Percentiles rank a stretch among this genome's conserved stretches.
These are phyloP conservation scores for Mayamaea pseudoterrestris DNA, from an alignment of 108 stramenopile genomes.

Conservation along the genomic window DNA sequence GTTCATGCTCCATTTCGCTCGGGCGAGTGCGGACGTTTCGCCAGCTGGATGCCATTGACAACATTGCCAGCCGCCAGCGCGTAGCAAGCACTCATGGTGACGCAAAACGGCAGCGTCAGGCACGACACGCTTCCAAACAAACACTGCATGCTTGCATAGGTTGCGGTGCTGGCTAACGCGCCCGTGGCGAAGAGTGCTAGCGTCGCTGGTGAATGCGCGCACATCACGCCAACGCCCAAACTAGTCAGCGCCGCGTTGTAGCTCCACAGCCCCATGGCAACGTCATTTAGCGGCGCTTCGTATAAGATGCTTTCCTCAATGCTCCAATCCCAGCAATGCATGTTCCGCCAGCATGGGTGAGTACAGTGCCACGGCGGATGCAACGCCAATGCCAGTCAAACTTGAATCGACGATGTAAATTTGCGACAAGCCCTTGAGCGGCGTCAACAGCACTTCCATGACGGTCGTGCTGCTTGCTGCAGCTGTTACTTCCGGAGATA, in stretches of 20 bases:
- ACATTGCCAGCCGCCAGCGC: constrained; percentile 37
- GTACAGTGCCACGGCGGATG: constrained; percentile 26
- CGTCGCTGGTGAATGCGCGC: constrained; percentile 38
- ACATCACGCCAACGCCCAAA: constrained; percentile 69
- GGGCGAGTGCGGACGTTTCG: constrained; percentile 56
- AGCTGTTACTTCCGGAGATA: too few species aligned
- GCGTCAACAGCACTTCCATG: constrained; percentile 8
- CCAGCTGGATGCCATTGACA: constrained; percentile 35
- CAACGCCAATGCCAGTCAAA: constrained; percentile 35
- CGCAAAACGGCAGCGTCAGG: constrained; percentile 72
- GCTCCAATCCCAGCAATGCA: constrained; percentile 49
- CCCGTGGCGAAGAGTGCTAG: constrained; percentile 37
- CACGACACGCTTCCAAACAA: constrained; percentile 51
- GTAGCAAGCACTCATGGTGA: constrained; percentile 52
- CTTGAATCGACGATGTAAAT: constrained; percentile 71
- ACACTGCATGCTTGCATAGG: constrained; percentile 57
- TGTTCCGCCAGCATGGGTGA: constrained; percentile 50
- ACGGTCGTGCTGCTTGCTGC: too few species aligned
- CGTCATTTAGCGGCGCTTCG: constrained; percentile 23
- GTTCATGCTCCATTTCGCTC: constrained; percentile 35
- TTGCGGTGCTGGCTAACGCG: constrained; percentile 50
- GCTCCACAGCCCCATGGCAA: constrained; percentile 55
- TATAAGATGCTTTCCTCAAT: constrained; percentile 24
- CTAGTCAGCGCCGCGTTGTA: constrained; percentile 64
- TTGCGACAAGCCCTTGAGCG: constrained; percentile 65